These are phyloP conservation scores for Begonia loranthoides DNA, from an alignment of 306 rosid genomes.

Conservation along the genomic window DNA sequence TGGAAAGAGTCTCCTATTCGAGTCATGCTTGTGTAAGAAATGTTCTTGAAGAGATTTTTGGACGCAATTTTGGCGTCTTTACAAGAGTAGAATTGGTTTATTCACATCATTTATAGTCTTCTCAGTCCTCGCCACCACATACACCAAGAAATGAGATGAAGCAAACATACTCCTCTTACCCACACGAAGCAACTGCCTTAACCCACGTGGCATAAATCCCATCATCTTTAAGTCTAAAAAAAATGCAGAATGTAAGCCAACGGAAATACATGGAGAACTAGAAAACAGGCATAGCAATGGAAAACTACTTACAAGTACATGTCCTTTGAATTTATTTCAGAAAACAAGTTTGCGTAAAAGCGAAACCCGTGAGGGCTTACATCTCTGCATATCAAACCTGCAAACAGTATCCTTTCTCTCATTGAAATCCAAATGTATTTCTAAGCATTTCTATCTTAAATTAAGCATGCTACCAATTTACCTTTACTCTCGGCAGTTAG, in stretches of 20 bases:
- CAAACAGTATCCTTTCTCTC: constrained; percentile 12
- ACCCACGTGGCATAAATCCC: constrained; percentile 59
- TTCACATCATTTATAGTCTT: too few relatives aligned
- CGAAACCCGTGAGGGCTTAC: constrained; percentile 88
- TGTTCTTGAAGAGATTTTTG: too few relatives aligned
- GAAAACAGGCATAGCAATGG: background rate
- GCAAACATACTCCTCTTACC: constrained; percentile 4
- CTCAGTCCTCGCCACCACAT: too few relatives aligned
- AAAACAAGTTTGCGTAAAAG: constrained; percentile 62
- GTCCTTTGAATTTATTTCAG: constrained; percentile 46
- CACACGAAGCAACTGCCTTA: constrained; percentile 20
- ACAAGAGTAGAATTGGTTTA: too few relatives aligned
- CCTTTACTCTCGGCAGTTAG: constrained; percentile 88
- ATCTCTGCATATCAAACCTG: constrained; percentile 93
- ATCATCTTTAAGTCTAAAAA: constrained; percentile 54
- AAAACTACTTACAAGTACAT: constrained; percentile 52
- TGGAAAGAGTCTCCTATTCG: too few relatives aligned
- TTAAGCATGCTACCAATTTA: constrained; percentile 4
- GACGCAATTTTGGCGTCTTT: too few relatives aligned
- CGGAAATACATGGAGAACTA: background rate
- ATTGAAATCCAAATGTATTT: too few relatives aligned
- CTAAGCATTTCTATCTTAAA: too few relatives aligned
- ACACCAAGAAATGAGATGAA: too few relatives aligned
- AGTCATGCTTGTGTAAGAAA: too few relatives aligned
- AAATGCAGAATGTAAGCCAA: background rate